Conservation (phyloP, 2,329 filamentous ascomycete species). For the Fusarium zealandicum region DNA sequence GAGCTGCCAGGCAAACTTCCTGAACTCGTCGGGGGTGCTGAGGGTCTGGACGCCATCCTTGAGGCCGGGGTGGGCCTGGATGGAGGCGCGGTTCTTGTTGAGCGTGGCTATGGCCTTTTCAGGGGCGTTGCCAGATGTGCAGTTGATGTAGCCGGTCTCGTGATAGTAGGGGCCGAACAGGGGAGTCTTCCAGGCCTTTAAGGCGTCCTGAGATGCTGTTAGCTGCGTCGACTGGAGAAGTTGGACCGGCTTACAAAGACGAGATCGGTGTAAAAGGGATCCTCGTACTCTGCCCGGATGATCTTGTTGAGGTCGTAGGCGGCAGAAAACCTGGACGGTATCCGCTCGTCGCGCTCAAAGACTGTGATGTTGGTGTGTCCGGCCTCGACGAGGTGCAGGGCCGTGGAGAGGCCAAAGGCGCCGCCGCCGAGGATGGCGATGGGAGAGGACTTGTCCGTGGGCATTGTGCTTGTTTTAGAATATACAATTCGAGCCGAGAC, state of each 20-base stretch:
- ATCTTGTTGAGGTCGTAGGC: conserved; percentile 22
- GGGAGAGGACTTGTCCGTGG: conserved; percentile 1
- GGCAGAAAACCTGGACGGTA: conserved; percentile 16
- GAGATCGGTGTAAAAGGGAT: conserved; percentile 13
- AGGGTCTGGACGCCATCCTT: conserved; percentile 1
- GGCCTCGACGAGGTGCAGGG: conserved; percentile 7
- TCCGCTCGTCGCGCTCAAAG: conserved; percentile 10
- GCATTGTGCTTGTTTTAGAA: too few relatives aligned
- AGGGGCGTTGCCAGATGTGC: conserved; percentile 11
- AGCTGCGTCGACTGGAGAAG: not conserved
- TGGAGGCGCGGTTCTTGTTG: conserved; percentile 3
- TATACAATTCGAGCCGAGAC: not conserved
- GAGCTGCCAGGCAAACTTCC: conserved; percentile 10
- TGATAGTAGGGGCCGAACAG: conserved; percentile 19
- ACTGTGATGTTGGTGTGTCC: conserved; percentile 17
- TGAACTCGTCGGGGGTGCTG: conserved; percentile 1
- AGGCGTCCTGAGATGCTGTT: conserved; percentile 3
- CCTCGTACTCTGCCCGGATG: conserved; percentile 20
- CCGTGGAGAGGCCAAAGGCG: conserved; percentile 16
- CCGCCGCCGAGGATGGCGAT: conserved; percentile 16
- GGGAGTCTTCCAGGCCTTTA: conserved; percentile 16
- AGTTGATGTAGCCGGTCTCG: conserved; percentile 17
- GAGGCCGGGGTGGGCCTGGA: conserved; percentile 5
- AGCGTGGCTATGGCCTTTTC: conserved; percentile 6
- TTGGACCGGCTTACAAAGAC: conserved; percentile 1